These are phyloP conservation scores for Ophiocordyceps camponoti-floridani DNA, from an alignment of 2,329 filamentous ascomycete species.

Conservation along the genomic window DNA sequence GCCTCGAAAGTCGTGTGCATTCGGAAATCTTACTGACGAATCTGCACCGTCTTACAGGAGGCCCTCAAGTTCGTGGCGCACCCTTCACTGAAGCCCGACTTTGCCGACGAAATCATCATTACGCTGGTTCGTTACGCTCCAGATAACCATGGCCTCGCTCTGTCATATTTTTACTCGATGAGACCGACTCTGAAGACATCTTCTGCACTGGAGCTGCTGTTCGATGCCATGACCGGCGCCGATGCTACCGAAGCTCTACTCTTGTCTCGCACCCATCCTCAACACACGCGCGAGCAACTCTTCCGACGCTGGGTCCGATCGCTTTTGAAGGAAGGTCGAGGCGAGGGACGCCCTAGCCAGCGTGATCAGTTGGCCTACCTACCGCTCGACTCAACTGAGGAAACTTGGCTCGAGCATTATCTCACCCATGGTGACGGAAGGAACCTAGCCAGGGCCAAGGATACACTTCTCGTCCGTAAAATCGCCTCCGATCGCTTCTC, in stretches of 20 bases:
- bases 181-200: slow-evolving; percentile 52
- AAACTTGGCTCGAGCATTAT: slow-evolving; percentile 55
- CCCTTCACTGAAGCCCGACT: slow-evolving; percentile 63
- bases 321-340: slow-evolving; percentile 27
- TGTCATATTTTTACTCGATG: slow-evolving; percentile 65
- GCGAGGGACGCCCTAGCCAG: slow-evolving; percentile 28
- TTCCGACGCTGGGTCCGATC: slow-evolving; percentile 47
- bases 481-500: slow-evolving; percentile 46
- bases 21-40: not conserved
- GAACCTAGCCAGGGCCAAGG: slow-evolving; percentile 45
- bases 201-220: slow-evolving; percentile 46
- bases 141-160: slow-evolving; percentile 44
- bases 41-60: slow-evolving; percentile 18
- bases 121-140: slow-evolving; percentile 45
- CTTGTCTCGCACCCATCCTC: slow-evolving; percentile 49
- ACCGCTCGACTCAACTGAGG: slow-evolving; percentile 53
- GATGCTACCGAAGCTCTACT: slow-evolving; percentile 57
- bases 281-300: slow-evolving; percentile 41
- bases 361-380: slow-evolving; percentile 55
- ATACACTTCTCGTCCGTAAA: slow-evolving; percentile 56
- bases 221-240: slow-evolving; percentile 47
- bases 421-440: slow-evolving; percentile 48
- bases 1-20: not conserved
- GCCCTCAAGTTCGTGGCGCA: slow-evolving; percentile 64
- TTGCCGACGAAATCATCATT: slow-evolving; percentile 65